Evolutionary conservation across 805 yeast species (phyloP).

Genomic region (Wickerhamiella musiphila): DNA sequence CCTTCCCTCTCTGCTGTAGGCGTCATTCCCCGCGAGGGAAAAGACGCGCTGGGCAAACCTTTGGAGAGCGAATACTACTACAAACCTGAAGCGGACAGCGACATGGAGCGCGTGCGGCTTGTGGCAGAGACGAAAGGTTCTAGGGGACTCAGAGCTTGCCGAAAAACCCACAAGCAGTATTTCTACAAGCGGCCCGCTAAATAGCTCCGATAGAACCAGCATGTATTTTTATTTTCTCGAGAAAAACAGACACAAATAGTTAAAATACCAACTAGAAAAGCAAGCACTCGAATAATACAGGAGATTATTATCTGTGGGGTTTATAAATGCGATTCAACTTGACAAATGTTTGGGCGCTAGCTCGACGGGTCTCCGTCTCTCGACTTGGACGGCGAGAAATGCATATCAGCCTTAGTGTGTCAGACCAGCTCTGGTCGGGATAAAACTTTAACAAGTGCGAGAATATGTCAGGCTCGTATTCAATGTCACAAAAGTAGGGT

Average conservation of each 20-base stretch:
- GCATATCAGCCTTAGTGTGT: no score
- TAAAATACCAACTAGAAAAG: background rate
- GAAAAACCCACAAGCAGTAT: slow-evolving; percentile 85
- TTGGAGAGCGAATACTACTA: slow-evolving; percentile 90
- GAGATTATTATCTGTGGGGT: no score
- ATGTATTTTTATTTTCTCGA: background rate
- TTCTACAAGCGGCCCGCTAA: slow-evolving; percentile 58
- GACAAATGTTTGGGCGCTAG: no score
- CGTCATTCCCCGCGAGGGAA: slow-evolving; percentile 74
- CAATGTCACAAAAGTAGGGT: no score
- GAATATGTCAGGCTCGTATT: no score
- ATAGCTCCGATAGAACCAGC: background rate
- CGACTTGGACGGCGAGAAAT: no score
- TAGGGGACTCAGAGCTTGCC: slow-evolving; percentile 63
- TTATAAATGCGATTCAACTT: no score
- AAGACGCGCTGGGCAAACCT: slow-evolving; percentile 92
- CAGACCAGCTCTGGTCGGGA: no score
- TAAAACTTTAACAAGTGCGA: no score
- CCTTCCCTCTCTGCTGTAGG: slow-evolving; percentile 48
- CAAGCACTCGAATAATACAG: no score
- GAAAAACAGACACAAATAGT: background rate
- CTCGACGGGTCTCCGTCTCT: no score
- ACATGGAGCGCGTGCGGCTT: slow-evolving; percentile 45
- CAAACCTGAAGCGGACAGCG: slow-evolving; percentile 65
- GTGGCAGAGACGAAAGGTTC: slow-evolving; percentile 67